Conservation (phyloP, 2,329 filamentous ascomycete species). For the Thyridium curvatum region DNA sequence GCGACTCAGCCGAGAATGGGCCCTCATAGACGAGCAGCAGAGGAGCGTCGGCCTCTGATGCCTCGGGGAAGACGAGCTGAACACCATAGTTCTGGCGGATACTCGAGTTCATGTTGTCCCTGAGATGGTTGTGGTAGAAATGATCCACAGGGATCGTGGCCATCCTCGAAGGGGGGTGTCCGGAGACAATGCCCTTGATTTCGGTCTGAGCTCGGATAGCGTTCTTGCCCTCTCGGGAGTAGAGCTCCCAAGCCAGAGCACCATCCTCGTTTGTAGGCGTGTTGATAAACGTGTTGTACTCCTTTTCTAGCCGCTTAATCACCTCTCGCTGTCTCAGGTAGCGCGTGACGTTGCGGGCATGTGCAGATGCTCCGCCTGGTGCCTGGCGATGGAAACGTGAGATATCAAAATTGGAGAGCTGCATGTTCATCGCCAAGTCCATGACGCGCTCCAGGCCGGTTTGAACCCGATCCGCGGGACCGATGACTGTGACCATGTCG, state of each 20-base stretch:
- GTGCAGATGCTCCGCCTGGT: slow-evolving; percentile 63
- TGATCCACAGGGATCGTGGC: slow-evolving; percentile 62
- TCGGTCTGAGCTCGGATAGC: slow-evolving; percentile 68
- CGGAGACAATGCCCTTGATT: slow-evolving; percentile 66
- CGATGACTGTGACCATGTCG: slow-evolving; percentile 79
- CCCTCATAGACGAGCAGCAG: slow-evolving; percentile 73
- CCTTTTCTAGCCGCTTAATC: slow-evolving; percentile 73
- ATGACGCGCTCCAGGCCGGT: slow-evolving; percentile 76
- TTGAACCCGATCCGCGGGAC: slow-evolving; percentile 67
- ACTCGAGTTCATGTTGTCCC: slow-evolving; percentile 54
- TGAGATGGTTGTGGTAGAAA: slow-evolving; percentile 72
- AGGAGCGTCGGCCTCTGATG: slow-evolving; percentile 50
- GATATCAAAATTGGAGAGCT: slow-evolving; percentile 77
- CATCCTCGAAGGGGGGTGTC: slow-evolving; percentile 69
- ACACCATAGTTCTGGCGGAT: slow-evolving; percentile 67
- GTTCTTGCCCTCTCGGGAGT: slow-evolving; percentile 80
- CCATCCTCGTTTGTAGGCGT: slow-evolving; percentile 65
- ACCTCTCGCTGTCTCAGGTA: slow-evolving; percentile 80
- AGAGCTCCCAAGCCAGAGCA: slow-evolving; percentile 79
- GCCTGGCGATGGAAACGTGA: slow-evolving; percentile 71
- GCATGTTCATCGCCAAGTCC: slow-evolving; percentile 82
- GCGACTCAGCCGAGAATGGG: slow-evolving; percentile 30
- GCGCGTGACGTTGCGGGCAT: slow-evolving; percentile 80
- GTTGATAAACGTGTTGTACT: slow-evolving; percentile 82
- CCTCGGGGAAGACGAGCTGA: slow-evolving; percentile 64